Evolutionary conservation across 495 filamentous ascomycete genomes (phyloP).

Genomic region (Pseudomonodictys pantanalensis): DNA sequence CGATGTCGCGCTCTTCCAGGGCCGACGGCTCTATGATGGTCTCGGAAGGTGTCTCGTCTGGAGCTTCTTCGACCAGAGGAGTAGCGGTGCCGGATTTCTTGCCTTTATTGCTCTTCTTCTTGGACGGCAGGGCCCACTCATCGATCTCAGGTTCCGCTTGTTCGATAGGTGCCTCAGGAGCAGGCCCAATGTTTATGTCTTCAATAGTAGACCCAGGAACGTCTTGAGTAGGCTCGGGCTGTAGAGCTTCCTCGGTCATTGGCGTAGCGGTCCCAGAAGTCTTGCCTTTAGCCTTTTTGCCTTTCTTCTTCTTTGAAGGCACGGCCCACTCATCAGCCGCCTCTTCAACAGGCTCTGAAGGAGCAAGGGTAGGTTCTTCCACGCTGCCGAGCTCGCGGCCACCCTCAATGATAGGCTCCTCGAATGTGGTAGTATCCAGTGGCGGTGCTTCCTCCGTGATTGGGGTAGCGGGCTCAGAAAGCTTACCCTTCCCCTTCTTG

Average conservation of each 20-base stretch:
- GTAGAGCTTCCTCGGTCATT: not conserved
- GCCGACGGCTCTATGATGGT: not conserved
- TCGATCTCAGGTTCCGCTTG: slow-evolving; percentile 5
- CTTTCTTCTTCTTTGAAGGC: slow-evolving; percentile 40
- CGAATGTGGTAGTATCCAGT: not conserved
- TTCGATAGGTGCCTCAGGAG: not conserved
- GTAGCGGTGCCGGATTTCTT: slow-evolving; percentile 15
- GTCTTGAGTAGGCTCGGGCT: too few species aligned
- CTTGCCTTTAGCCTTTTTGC: slow-evolving; percentile 35
- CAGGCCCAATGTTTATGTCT: too few species aligned
- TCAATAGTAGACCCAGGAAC: too few species aligned
- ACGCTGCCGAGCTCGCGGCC: too few species aligned
- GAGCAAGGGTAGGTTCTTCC: not conserved
- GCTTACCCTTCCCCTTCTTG: slow-evolving; percentile 19
- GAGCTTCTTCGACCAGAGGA: slow-evolving; percentile 4
- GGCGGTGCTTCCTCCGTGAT: slow-evolving; percentile 1
- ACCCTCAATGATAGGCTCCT: not conserved
- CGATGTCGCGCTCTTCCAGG: not conserved
- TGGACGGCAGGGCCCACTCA: slow-evolving; percentile 6
- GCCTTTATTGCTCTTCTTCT: slow-evolving; percentile 18
- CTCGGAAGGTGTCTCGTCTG: not conserved
- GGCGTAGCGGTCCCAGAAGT: not conserved
- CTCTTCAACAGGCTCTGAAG: not conserved
- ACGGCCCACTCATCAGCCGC: slow-evolving; percentile 2
- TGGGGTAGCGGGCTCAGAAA: slow-evolving; percentile 6